phyloP scores from a whole-genome alignment of 2,329 filamentous ascomycete species.

The Rhinocladiella similis region DNA sequence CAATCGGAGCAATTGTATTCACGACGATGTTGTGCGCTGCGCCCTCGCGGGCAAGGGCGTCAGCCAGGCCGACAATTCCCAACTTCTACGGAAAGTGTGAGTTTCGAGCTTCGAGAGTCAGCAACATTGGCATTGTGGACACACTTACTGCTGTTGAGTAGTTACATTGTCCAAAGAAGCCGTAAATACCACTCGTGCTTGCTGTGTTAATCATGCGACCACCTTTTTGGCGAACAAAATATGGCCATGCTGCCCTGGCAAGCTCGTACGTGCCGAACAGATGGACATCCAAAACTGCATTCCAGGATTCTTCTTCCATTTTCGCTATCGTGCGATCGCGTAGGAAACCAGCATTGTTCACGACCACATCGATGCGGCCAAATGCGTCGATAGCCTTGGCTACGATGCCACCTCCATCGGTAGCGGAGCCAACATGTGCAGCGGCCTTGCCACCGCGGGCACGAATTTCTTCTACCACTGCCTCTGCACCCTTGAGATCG shows the following conservation, averaged over 20 bases:
- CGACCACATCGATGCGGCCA: constrained; percentile 86
- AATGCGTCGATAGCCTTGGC: constrained; percentile 89
- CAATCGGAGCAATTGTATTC: constrained; percentile 98
- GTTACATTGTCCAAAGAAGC: constrained; percentile 98
- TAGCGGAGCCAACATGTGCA: constrained; percentile 86
- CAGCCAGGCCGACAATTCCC: constrained; percentile 91
- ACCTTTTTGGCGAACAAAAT: constrained; percentile 97
- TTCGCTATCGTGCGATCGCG: constrained; percentile 96
- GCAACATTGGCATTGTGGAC: not conserved
- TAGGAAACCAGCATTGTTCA: constrained; percentile 98
- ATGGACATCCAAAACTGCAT: constrained; percentile 87
- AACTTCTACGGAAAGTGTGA: constrained; percentile 60
- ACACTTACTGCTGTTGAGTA: constrained; percentile 77
- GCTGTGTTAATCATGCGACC: constrained; percentile 95
- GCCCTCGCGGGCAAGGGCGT: constrained; percentile 87
- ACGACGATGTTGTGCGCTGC: constrained; percentile 96
- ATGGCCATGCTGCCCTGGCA: constrained; percentile 95
- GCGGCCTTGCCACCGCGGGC: constrained; percentile 83
- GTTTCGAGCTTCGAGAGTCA: constrained; percentile 1
- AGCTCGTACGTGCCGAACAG: constrained; percentile 92
- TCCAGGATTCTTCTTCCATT: constrained; percentile 93
- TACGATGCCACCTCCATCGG: constrained; percentile 86
- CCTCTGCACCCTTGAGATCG: constrained; percentile 84
- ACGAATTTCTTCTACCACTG: constrained; percentile 87
- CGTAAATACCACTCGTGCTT: constrained; percentile 94